Evolutionary conservation across 441 rosid genomes (phyloP), one percentile per base, ranked within the genome.

Genomic region (Metrosideros polymorpha): DNA sequence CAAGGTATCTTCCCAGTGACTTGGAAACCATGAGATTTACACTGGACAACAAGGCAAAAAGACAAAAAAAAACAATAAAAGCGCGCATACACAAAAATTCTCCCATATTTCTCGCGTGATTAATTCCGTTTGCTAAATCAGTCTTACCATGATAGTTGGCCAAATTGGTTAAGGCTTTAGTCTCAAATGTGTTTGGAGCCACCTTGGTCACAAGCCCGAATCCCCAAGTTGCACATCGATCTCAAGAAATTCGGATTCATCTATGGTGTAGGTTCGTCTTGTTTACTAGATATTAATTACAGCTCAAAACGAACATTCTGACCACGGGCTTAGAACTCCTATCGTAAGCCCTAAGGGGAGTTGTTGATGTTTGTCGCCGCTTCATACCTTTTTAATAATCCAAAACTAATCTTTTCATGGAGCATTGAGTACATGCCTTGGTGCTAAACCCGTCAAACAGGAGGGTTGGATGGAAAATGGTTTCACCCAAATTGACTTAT

Each of bases 281-380:
- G 56, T 54, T 54, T 54, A 22, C 47, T 2, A 43, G 9, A 43
- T 43, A 57, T 17, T 57, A 13, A 14, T 15, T 57, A 59, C 1
- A 5, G 35, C n/a, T 57, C 9, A 57, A 57, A 13, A 57, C 4
- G 0, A n/a, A n/a, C 4, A n/a, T 57, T 57, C 9, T n/a, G 0
- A n/a, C 0, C 35, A n/a, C 2, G 1, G 6, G 66, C 13, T 30
- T n/a, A 1, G 0, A n/a, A 57, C 35, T 57, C 66, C 35, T 57
- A 25, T 6, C 1, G 6, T n/a, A 0, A n/a, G 35, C 35, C 0
- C 32, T 3, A 0, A 6, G 17, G 32, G 8, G 2, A 43, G 0
- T 0, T 1, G 0, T 29, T 6, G 18, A n/a, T n/a, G 63, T 57
- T 57, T 17, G 1, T 57, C 18, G 32, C 63, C 32, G 32, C 6